phyloP scores from a whole-genome alignment of 2,329 filamentous ascomycete genomes.

The Fusarium heterosporum region DNA sequence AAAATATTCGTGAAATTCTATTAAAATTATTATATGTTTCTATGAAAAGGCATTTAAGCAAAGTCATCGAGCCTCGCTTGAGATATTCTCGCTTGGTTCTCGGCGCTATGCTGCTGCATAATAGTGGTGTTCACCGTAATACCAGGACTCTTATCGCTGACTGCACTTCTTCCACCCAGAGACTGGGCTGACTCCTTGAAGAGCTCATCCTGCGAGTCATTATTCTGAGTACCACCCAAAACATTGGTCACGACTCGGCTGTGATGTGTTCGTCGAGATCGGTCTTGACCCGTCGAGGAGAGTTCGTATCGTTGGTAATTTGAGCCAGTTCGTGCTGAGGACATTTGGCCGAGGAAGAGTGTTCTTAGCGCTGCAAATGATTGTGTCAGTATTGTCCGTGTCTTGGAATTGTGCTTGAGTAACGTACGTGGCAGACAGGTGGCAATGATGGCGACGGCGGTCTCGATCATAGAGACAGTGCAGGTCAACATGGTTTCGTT shows the following conservation, averaged over 20 bases:
- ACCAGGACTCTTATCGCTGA: conserved; percentile 20
- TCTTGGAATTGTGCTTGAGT: accelerated
- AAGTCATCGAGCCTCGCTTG: conserved; percentile 14
- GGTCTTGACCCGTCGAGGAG: conserved; percentile 32
- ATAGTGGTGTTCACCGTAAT: conserved; percentile 42
- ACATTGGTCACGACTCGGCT: conserved; percentile 42
- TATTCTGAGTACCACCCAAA: conserved; percentile 38
- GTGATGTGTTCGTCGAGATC: conserved; percentile 36
- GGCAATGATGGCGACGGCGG: conserved; percentile 55
- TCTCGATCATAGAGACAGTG: conserved; percentile 55
- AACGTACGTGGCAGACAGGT: conserved; percentile 52
- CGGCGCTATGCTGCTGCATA: conserved; percentile 27
- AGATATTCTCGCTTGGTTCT: conserved; percentile 11
- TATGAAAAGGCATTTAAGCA: not conserved
- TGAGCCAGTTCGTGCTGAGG: conserved; percentile 30
- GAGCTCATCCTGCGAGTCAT: conserved; percentile 43
- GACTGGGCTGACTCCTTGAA: conserved; percentile 26
- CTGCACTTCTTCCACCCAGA: not conserved
- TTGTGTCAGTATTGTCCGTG: not conserved
- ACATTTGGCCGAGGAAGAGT: conserved; percentile 39
- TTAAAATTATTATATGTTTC: not conserved
- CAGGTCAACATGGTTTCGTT: conserved; percentile 54
- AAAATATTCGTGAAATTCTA: not conserved
- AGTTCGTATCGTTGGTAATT: conserved; percentile 43
- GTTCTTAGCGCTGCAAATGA: conserved; percentile 30